These are phyloP conservation scores for Ploettnerulaceae sp. DNA, from an alignment of 2,329 filamentous ascomycete genomes.

Conservation along the genomic window DNA sequence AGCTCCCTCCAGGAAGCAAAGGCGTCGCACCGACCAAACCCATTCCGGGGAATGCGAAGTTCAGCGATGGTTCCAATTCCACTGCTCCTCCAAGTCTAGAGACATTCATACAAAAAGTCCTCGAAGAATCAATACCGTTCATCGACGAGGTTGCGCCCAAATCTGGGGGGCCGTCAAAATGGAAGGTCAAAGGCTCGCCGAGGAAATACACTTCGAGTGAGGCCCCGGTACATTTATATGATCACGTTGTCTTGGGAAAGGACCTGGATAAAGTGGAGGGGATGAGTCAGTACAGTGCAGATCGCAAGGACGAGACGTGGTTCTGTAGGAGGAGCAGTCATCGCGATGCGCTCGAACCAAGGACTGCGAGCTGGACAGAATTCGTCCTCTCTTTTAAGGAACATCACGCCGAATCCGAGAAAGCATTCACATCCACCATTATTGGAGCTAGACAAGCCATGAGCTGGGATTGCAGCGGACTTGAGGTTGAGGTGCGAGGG, in stretches of 20 bases:
- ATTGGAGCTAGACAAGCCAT: constrained; percentile 40
- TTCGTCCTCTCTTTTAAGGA: constrained; percentile 56
- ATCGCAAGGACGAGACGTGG: constrained; percentile 49
- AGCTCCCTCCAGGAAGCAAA: constrained; percentile 41
- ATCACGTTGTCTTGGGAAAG: constrained; percentile 43
- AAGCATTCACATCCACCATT: constrained; percentile 53
- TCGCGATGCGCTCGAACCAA: constrained; percentile 42
- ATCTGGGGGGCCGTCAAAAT: constrained; percentile 35
- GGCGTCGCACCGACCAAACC: constrained; percentile 19
- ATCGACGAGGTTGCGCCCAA: constrained; percentile 49
- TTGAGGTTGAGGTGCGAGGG: constrained; percentile 37
- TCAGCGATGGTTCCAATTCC: constrained; percentile 12
- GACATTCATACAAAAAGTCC: constrained; percentile 47
- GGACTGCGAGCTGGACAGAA: constrained; percentile 59
- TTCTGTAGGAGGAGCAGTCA: constrained; percentile 59
- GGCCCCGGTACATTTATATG: constrained; percentile 49
- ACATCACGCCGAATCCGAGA: constrained; percentile 52
- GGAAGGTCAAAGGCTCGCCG: constrained; percentile 44
- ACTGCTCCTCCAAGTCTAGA: constrained; percentile 34
- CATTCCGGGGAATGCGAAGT: constrained; percentile 12
- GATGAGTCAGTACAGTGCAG: constrained; percentile 26
- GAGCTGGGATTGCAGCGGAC: constrained; percentile 43
- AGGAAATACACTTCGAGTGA: constrained; percentile 47
- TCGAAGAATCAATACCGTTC: constrained; percentile 57
- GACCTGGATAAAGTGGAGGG: constrained; percentile 40